Evolutionary conservation across 2,329 filamentous ascomycete genomes (phyloP), one percentile per base, ranked within the genome.

Genomic region (Aspergillus sp.): DNA sequence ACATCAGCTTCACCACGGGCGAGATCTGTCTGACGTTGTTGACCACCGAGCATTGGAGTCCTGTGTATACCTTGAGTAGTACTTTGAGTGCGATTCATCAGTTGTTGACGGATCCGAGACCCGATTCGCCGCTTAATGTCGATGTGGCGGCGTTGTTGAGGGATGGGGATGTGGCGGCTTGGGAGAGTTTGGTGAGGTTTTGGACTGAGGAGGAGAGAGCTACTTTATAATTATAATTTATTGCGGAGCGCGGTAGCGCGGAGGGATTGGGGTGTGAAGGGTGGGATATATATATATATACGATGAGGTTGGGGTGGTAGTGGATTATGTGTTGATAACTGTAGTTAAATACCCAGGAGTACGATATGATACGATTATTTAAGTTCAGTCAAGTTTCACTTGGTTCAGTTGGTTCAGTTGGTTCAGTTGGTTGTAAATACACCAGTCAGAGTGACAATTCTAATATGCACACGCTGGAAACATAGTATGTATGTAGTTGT

Each of bases 1-100:
- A 97, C 77, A 87, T 90, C 49, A 80, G 84, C 63, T 87, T 86
- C 73, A 80, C 81, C 41, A 92, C 87, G 2, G 95, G 95, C 68
- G 93, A 97, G 78, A 95, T 99, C 72, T 99, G 95, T 76, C 86
- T 98, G 27, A 95, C 97, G 73, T 83, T 98, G 63, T 83, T 99
- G 54, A 87, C 85, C 62, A 81, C 80, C 0, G 78, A 81, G 71
- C 84, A 88, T 17, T 98, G 94, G 94, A 90, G 90, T 61, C 91
- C 93, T 1, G 88, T 91, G 17, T 95, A 96, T 76, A 93, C 89
- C 42, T 84, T 98, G 4, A 76, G 73, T 13, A 72, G 70, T n/a
- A 80, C 77, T 2, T 68, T 82, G 55, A 75, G 75, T 8, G 79
- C 80, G 4, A 76, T 82, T 25, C 80, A 82, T 57, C 77, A 80